Percentiles rank a stretch among this genome's conserved stretches.
Evolutionary conservation across 1,139 yeast genomes (phyloP).

Genomic region (Yamadazyma siamensis): DNA sequence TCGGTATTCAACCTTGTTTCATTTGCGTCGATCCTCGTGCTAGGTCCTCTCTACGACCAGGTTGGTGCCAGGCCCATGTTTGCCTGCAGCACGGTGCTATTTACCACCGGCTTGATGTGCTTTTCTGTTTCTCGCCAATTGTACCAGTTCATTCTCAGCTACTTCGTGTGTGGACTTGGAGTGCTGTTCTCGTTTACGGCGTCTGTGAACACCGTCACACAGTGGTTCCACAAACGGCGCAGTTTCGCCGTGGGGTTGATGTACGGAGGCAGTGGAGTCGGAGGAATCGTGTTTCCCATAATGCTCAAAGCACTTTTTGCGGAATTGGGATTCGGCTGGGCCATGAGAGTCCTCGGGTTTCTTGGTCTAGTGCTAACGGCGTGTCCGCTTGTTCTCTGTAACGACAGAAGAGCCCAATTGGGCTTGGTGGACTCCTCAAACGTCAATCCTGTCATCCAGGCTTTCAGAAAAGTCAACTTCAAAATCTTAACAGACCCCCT

Average conservation of each 20-base stretch:
- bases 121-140: slow-evolving; percentile 18
- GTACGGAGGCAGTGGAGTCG: slow-evolving; percentile 27
- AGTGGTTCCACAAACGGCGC: slow-evolving; percentile 20
- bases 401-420: slow-evolving; percentile 21
- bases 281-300: slow-evolving; percentile 26
- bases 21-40: slow-evolving; percentile 22
- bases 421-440: slow-evolving; percentile 1
- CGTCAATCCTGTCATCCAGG: slow-evolving; percentile 4
- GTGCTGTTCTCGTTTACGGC: slow-evolving; percentile 24
- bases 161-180: slow-evolving; percentile 23
- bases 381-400: slow-evolving; percentile 12
- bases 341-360: slow-evolving; percentile 23
- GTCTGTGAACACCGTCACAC: slow-evolving; percentile 21
- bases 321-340: slow-evolving; percentile 28
- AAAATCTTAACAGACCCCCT: slow-evolving; percentile 17
- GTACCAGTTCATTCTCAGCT: slow-evolving; percentile 25
- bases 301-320: slow-evolving; percentile 20
- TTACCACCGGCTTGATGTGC: slow-evolving; percentile 21
- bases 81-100: slow-evolving; percentile 15
- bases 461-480: slow-evolving; percentile 21
- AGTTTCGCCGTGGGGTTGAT: slow-evolving; percentile 24
- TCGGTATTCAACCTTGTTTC: slow-evolving; percentile 22
- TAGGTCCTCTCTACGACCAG: slow-evolving; percentile 28
- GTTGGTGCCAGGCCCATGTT: slow-evolving; percentile 21
- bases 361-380: background rate